These are phyloP conservation scores for Xylaria sp. DNA, from an alignment of 2,329 filamentous ascomycete species.

Conservation along the genomic window DNA sequence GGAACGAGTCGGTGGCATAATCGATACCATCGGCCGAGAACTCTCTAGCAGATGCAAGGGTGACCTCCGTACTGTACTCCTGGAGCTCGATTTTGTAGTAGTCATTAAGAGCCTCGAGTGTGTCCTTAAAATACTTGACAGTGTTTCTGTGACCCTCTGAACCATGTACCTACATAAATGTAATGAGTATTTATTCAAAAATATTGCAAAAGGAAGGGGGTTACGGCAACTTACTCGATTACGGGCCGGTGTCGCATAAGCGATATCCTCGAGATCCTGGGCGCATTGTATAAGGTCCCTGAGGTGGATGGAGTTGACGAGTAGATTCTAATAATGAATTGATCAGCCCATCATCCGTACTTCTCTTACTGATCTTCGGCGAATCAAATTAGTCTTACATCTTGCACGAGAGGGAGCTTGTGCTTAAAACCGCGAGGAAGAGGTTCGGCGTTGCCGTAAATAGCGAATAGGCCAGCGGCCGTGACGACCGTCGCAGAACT, in stretches of 20 bases:
- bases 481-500: conserved; percentile 34
- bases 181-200: not conserved
- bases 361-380: not conserved
- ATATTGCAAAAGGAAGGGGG: not conserved
- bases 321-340: conserved; percentile 37
- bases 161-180: conserved; percentile 46
- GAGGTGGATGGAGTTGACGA: conserved; percentile 42
- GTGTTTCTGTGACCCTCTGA: conserved; percentile 50
- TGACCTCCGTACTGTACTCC: conserved; percentile 45
- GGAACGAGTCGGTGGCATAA: conserved; percentile 51
- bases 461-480: conserved; percentile 39
- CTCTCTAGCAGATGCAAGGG: conserved; percentile 36
- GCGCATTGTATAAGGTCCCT: conserved; percentile 46
- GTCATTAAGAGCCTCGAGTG: conserved; percentile 49
- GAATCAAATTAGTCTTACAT: conserved; percentile 36
- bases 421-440: conserved; percentile 28
- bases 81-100: conserved; percentile 50
- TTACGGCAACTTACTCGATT: conserved; percentile 44
- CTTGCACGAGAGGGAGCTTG: conserved; percentile 39
- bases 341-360: conserved; percentile 26
- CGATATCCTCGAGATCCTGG: conserved; percentile 47
- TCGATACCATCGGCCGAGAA: conserved; percentile 41
- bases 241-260: conserved; percentile 44
- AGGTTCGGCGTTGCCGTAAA: conserved; percentile 40
- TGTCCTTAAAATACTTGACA: conserved; percentile 49